Conservation (phyloP, 78 protist species). For the Guillardia theta region DNA sequence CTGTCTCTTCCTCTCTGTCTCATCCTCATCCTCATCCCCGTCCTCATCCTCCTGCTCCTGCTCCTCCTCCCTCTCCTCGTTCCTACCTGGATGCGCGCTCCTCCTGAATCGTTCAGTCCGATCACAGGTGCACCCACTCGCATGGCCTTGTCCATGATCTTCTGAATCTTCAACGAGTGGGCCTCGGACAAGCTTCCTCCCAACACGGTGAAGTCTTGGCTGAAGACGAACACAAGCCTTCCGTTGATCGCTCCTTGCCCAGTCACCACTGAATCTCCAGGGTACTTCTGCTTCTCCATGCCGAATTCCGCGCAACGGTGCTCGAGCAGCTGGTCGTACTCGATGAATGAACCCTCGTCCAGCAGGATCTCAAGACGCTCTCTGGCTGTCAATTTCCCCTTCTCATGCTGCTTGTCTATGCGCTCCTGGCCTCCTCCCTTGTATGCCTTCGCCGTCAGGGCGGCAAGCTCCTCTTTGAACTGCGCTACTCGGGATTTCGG, state of each 20-base stretch:
- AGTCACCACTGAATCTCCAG: neutral
- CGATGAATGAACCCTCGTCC: constrained; percentile 87
- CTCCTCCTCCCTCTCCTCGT: too few relatives aligned
- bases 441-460: neutral
- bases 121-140: constrained; percentile 93
- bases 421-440: constrained; percentile 74
- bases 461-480: neutral
- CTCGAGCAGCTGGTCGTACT: constrained; percentile 81
- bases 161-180: constrained; percentile 96
- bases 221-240: constrained; percentile 88
- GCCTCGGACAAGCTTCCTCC: constrained; percentile 95
- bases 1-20: too few relatives aligned
- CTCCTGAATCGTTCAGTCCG: constrained; percentile 97
- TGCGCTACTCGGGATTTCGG: neutral
- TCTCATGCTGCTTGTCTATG: constrained; percentile 68
- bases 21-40: too few relatives aligned
- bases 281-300: constrained; percentile 63
- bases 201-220: constrained; percentile 96
- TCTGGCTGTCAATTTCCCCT: constrained; percentile 93
- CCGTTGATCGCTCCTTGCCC: constrained; percentile 88
- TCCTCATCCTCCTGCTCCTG: too few relatives aligned
- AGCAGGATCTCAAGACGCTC: constrained; percentile 89
- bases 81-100: constrained; percentile 91
- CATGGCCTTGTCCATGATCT: constrained; percentile 97
- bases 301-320: constrained; percentile 93